These are phyloP conservation scores for sunflower (Helianthus annuus) DNA, from an alignment of 129 eudicot genomes.

Conservation along the genomic window DNA sequence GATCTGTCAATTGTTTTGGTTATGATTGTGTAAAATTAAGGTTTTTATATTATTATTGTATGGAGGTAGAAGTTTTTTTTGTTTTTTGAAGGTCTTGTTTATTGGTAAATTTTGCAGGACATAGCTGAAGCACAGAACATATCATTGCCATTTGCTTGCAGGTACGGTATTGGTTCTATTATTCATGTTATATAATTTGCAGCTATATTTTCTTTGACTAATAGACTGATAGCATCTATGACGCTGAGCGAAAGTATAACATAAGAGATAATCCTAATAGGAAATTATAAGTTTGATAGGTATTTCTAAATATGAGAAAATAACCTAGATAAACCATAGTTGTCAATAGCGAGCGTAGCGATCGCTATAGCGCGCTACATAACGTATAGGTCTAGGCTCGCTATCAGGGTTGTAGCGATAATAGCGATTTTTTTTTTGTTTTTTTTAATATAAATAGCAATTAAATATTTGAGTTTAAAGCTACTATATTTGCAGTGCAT, in stretches of 20 bases:
- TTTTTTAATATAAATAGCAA: too few relatives aligned
- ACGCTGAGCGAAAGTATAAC: background rate
- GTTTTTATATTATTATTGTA: background rate
- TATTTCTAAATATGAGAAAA: background rate
- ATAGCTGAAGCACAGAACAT: constrained; percentile 88
- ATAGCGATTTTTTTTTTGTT: too few relatives aligned
- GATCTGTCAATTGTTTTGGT: background rate
- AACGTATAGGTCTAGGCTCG: too few relatives aligned
- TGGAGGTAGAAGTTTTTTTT: background rate
- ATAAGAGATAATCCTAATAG: background rate
- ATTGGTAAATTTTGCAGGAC: constrained; percentile 55
- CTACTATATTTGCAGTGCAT: too few relatives aligned
- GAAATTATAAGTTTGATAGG: background rate
- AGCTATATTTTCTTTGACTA: background rate
- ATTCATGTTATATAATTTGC: constrained; percentile 9
- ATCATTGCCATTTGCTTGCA: constrained; percentile 91
- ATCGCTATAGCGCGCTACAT: too few relatives aligned
- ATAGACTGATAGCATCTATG: background rate
- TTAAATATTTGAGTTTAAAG: too few relatives aligned
- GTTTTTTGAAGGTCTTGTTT: background rate
- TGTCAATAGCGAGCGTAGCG: too few relatives aligned
- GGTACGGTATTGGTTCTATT: constrained; percentile 78
- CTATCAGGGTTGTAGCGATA: too few relatives aligned
- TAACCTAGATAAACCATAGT: background rate
- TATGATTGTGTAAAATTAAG: background rate